phyloP scores from a whole-genome alignment of 306 rosid genomes.

The Cajanus cajan region DNA sequence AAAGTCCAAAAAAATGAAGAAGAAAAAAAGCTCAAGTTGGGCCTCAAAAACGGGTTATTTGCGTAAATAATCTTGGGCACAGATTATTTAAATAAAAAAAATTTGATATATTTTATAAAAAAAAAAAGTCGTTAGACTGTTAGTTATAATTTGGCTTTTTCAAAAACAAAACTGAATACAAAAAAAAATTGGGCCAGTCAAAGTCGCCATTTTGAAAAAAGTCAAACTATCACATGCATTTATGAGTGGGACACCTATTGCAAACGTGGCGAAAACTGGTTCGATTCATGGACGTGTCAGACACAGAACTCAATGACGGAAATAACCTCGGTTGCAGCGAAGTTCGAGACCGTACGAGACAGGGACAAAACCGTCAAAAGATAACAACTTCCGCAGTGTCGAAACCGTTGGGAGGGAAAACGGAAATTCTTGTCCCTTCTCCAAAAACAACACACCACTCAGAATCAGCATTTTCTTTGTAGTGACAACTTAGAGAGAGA shows the following conservation, averaged over 20 bases:
- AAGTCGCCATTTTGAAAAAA: background rate
- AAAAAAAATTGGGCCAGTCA: background rate
- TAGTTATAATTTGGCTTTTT: too few species aligned
- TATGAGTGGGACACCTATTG: background rate
- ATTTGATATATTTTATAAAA: too few species aligned
- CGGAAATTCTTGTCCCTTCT: conserved; percentile 17
- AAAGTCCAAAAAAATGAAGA: too few species aligned
- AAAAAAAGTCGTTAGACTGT: too few species aligned
- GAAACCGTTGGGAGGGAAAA: conserved; percentile 42
- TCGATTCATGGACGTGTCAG: conserved; percentile 47
- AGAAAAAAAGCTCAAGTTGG: too few species aligned
- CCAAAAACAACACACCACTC: conserved; percentile 7
- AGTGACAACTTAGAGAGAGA: background rate
- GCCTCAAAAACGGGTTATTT: too few species aligned
- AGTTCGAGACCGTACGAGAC: background rate
- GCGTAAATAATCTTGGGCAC: too few species aligned
- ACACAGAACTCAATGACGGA: conserved; percentile 16
- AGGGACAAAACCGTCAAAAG: conserved; percentile 38
- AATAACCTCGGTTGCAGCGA: background rate
- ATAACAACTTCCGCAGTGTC: conserved; percentile 18
- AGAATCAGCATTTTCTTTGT: conserved; percentile 6
- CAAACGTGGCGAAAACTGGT: conserved; percentile 48
- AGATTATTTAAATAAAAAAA: too few species aligned
- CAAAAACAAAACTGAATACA: too few species aligned
- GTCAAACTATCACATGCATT: background rate